phyloP scores from a whole-genome alignment of 805 yeast genomes.

The Candida broadrunensis region DNA sequence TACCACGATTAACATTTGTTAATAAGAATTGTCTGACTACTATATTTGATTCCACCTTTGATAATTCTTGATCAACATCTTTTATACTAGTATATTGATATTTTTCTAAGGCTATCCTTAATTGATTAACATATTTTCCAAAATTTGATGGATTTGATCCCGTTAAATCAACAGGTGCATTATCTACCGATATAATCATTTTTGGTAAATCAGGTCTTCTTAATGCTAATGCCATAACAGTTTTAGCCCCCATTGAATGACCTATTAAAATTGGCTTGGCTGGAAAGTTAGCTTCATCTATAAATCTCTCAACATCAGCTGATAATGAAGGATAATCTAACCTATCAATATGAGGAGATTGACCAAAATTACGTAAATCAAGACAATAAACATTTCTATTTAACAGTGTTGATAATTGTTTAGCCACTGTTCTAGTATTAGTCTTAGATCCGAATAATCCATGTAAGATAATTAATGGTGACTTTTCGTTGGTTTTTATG shows the following conservation, averaged over 20 bases:
- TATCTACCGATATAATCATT: slow-evolving; percentile 76
- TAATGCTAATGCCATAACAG: slow-evolving; percentile 83
- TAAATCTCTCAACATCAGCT: slow-evolving; percentile 78
- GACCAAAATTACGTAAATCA: slow-evolving; percentile 90
- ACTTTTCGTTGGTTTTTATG: slow-evolving; percentile 18
- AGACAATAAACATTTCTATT: slow-evolving; percentile 61
- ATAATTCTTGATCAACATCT: slow-evolving; percentile 66
- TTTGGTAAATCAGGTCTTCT: slow-evolving; percentile 60
- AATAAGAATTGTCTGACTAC: slow-evolving; percentile 74
- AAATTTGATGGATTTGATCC: slow-evolving; percentile 52
- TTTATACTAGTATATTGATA: slow-evolving; percentile 46
- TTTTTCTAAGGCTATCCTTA: slow-evolving; percentile 55
- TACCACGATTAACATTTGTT: slow-evolving; percentile 57
- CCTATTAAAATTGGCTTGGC: slow-evolving; percentile 64
- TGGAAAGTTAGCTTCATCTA: slow-evolving; percentile 27
- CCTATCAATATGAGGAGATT: slow-evolving; percentile 71
- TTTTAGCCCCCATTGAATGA: slow-evolving; percentile 92
- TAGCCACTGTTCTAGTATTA: slow-evolving; percentile 82
- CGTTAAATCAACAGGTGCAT: slow-evolving; percentile 75
- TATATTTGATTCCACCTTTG: slow-evolving; percentile 56
- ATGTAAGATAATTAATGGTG: slow-evolving; percentile 78
- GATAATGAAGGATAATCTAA: slow-evolving; percentile 82
- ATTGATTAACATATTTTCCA: slow-evolving; percentile 60
- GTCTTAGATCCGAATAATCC: slow-evolving; percentile 84
- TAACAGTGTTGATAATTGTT: slow-evolving; percentile 45